Percentiles rank a stretch among this genome's conserved stretches.
These are phyloP conservation scores for Starmera dryadoides DNA, from an alignment of 805 yeast species.

Conservation along the genomic window DNA sequence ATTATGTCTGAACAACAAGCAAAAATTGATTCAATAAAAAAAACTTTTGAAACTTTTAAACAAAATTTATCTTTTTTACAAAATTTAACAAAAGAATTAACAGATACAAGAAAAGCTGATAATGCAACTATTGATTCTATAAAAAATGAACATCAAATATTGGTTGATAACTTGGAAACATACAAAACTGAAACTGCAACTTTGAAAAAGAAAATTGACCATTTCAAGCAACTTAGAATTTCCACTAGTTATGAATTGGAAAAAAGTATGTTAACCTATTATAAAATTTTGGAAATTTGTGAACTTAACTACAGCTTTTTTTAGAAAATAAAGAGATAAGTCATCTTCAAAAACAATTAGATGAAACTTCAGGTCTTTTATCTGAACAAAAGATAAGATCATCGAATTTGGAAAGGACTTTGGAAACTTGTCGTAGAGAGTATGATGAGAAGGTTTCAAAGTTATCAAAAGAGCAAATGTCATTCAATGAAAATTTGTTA, in stretches of 20 bases:
- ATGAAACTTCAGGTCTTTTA: slow-evolving; percentile 37
- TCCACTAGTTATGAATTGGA: slow-evolving; percentile 15
- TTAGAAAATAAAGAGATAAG: slow-evolving; percentile 26
- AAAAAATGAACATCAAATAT: slow-evolving; percentile 15
- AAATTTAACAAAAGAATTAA: slow-evolving; percentile 14
- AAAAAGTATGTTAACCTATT: slow-evolving; percentile 7
- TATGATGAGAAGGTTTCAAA: slow-evolving; percentile 7
- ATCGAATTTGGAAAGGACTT: slow-evolving; percentile 16
- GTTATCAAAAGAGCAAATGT: background rate
- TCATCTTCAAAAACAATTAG: slow-evolving; percentile 27
- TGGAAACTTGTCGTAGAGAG: slow-evolving; percentile 12
- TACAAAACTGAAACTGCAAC: slow-evolving; percentile 16
- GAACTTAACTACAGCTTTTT: too few species aligned
- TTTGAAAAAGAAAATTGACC: slow-evolving; percentile 18
- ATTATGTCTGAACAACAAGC: slow-evolving; percentile 16
- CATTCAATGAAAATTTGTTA: background rate
- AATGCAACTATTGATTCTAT: slow-evolving; percentile 14
- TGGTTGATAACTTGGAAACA: slow-evolving; percentile 11
- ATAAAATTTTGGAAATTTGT: background rate
- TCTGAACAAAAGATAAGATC: slow-evolving; percentile 39
- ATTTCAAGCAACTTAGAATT: slow-evolving; percentile 18
- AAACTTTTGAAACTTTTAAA: slow-evolving; percentile 17
- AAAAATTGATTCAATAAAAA: slow-evolving; percentile 16
- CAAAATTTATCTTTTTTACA: slow-evolving; percentile 16
- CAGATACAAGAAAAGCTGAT: slow-evolving; percentile 17